phyloP scores from a whole-genome alignment of 208 protist species.

The Acanthamoeba triangularis region DNA sequence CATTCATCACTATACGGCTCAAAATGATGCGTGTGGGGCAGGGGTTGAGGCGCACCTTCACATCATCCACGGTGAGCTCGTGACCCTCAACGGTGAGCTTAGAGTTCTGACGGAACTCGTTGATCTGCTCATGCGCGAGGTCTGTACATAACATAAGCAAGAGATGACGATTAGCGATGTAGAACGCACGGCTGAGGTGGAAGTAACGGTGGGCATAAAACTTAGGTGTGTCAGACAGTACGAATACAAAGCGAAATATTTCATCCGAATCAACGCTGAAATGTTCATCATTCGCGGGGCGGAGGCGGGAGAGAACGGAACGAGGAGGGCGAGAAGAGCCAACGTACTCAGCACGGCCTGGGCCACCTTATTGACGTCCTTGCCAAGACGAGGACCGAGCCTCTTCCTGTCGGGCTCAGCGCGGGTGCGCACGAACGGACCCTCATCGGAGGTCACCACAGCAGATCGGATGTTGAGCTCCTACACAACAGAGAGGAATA shows the following conservation, averaged over 20 bases:
- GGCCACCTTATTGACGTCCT: conserved; percentile 92
- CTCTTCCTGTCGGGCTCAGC: conserved; percentile 51
- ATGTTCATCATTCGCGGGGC: neutral
- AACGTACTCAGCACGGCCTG: conserved; percentile 74
- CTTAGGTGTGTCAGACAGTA: conserved; percentile 2
- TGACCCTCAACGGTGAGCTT: conserved; percentile 7
- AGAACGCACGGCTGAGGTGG: no score
- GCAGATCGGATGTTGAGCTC: conserved; percentile 14
- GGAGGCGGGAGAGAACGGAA: neutral
- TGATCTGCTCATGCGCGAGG: conserved; percentile 64
- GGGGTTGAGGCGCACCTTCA: conserved; percentile 17
- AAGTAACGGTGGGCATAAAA: neutral
- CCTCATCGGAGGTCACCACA: conserved; percentile 39
- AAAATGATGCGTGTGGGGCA: neutral
- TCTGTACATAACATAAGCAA: no score
- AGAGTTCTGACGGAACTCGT: neutral
- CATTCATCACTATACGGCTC: neutral
- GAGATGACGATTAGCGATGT: no score
- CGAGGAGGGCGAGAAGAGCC: neutral
- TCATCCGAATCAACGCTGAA: conserved; percentile 36
- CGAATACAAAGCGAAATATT: conserved; percentile 32
- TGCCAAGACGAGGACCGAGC: conserved; percentile 87
- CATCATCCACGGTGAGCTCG: neutral
- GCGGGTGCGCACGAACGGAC: conserved; percentile 8
- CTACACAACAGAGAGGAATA: neutral